These are phyloP conservation scores for Juglanconis juglandina DNA, from an alignment of 2,329 filamentous ascomycete genomes.

Conservation along the genomic window DNA sequence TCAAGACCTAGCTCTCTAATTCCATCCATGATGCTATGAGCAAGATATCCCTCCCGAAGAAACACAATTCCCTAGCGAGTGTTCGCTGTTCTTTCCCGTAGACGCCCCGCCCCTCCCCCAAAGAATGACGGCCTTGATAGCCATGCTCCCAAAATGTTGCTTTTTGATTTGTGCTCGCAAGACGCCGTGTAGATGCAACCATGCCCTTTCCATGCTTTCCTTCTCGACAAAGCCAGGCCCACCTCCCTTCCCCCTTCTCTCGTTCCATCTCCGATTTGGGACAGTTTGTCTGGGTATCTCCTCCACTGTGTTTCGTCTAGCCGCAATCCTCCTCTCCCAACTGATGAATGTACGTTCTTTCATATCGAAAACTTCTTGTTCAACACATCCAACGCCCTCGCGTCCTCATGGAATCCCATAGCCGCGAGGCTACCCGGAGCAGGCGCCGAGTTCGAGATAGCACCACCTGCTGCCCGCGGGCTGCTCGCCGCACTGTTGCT, in stretches of 20 bases:
- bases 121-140: neutral
- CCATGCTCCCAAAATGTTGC: neutral
- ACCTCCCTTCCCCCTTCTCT: neutral
- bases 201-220: neutral
- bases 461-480: constrained; percentile 34
- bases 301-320: neutral
- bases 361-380: constrained; percentile 29
- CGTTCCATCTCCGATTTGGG: neutral
- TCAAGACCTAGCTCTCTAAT: neutral
- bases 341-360: neutral
- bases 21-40: neutral
- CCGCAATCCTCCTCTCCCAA: neutral
- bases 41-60: neutral
- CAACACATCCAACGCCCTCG: constrained; percentile 24
- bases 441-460: neutral
- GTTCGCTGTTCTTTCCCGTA: neutral
- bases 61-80: neutral
- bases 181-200: neutral
- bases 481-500: constrained; percentile 42
- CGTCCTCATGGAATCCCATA: constrained; percentile 23
- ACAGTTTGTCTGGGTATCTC: neutral
- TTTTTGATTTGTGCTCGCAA: neutral
- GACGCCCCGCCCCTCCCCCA: neutral
- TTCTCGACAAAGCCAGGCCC: neutral
- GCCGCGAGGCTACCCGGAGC: constrained; percentile 6